phyloP scores from a whole-genome alignment of 1,284 basidiomycete genomes.

The Boletus mariae region DNA sequence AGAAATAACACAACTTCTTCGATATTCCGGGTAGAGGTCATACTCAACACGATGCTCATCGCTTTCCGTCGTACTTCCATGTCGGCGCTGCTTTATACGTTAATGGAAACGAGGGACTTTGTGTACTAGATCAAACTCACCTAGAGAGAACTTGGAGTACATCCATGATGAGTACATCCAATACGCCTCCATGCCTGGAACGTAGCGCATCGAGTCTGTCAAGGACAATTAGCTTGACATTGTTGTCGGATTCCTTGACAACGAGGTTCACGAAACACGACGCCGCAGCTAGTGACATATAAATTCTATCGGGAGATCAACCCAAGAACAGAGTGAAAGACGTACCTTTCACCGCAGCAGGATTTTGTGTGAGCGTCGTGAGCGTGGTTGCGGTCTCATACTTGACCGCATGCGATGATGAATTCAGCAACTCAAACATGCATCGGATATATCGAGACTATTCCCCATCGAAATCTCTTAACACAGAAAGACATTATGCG shows the following conservation, averaged over 20 bases:
- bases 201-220: constrained; percentile 87
- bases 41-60: constrained; percentile 84
- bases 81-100: constrained; percentile 62
- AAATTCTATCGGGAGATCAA: background rate
- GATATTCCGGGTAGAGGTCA: constrained; percentile 95
- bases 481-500: constrained; percentile 1
- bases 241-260: constrained; percentile 97
- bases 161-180: constrained; percentile 95
- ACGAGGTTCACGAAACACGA: constrained; percentile 88
- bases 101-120: background rate
- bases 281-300: constrained; percentile 69
- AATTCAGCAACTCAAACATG: constrained; percentile 94
- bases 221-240: constrained; percentile 97
- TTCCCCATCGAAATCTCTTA: constrained; percentile 4
- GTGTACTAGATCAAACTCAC: constrained; percentile 34
- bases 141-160: constrained; percentile 87
- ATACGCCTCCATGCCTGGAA: constrained; percentile 84
- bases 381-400: constrained; percentile 97
- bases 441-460: constrained; percentile 89
- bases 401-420: constrained; percentile 91
- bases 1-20: constrained; percentile 96
- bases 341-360: constrained; percentile 90
- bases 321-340: background rate
- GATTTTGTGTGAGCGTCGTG: constrained; percentile 93
- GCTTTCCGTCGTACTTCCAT: constrained; percentile 97